Base-by-base conservation (phyloP, 331 rosid species). In the Acacia concinna region DNA sequence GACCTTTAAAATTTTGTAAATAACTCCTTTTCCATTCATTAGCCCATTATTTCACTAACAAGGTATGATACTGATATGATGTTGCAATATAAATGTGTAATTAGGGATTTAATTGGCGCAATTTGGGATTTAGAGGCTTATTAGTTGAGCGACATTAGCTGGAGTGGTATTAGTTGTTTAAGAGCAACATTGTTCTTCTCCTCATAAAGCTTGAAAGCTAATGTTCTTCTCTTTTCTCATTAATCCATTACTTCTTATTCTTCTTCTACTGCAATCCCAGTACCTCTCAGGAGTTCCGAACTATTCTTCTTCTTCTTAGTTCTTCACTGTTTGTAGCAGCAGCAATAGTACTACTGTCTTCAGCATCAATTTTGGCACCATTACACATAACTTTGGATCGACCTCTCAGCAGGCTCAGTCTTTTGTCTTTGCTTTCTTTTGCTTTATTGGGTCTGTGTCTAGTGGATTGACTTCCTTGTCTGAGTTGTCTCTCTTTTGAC, bases 151-250 rank as follows among this genome's bases (percentile, higher is more conserved):
- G n/a, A n/a, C n/a, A n/a, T n/a, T n/a, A n/a, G n/a, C n/a, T n/a
- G n/a, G n/a, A n/a, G n/a, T n/a, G n/a, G n/a, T n/a, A n/a, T n/a
- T n/a, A n/a, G n/a, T n/a, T n/a, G n/a, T n/a, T n/a, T n/a, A n/a
- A n/a, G n/a, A n/a, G n/a, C n/a, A n/a, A 54, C 88, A 70, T 87
- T 86, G 44, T 90, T 92, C 51, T 96, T 72, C 64, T 95, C 97
- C 85, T 96, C 99, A 38, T 93, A 93, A 17, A 93, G 97, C 82
- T 93, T 93, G 83, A 98, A 91, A 9, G 99, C 99, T 72, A 96
- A 73, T 6, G 99, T 91, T 75, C 94, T 93, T 47, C 79, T 96
- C 97, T 73, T 78, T 91, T 83, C 96, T 90, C 96, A 87, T 89
- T 27, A 97, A 93, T 25, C 97, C 97, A 75, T 84, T 88, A 27